Base-by-base conservation (phyloP, 2,329 filamentous ascomycete genomes). In the Atkinsonella hypoxylon region DNA sequence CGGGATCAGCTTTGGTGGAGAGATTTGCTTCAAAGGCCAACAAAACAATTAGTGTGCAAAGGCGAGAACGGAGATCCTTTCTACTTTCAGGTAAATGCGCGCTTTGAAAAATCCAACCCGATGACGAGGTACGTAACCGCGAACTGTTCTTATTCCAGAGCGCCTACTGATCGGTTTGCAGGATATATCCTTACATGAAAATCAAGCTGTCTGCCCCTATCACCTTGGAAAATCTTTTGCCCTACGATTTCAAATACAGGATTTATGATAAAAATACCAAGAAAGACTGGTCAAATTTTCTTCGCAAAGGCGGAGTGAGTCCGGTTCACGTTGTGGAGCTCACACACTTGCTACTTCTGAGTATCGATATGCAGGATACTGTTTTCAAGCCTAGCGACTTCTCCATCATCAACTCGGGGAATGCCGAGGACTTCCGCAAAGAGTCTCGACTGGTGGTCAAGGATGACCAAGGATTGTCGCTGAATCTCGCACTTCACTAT, bases 211-310 rank as follows among this genome's bases (percentile, higher is more conserved):
- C 89, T 22, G 91, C 93, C 0, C 93, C 94, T 0, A 81, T 98
- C 13, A 91, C 95, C 47, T 77, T 98, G 4, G 91, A 98, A 66
- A 98, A 98, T 57, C 72, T 98, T 42, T 71, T 98, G 38, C 93
- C 93, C 0, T 97, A 93, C 63, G 93, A 98, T 67, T 98, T 98
- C 80, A 97, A 98, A 68, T 98, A 98, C 66, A 83, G 91, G 50
- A 97, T 98, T 50, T 98, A 97, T 62, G 93, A 98, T 72, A 96
- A 94, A 71, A 94, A 95, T 65, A 96, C 90, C 0, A 94, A 91
- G 74, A 95, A 94, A 64, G 93, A 98, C 64, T 98, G 93, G 93
- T 94, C 89, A 4, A 98, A 98, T 65, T 98, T 98, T 70, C 72
- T 98, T 45, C 82, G 93, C 51, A 97, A 96, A 67, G 93, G 94